Conservation (phyloP, 1,284 basidiomycete genomes). For the Peniophora sp. region DNA sequence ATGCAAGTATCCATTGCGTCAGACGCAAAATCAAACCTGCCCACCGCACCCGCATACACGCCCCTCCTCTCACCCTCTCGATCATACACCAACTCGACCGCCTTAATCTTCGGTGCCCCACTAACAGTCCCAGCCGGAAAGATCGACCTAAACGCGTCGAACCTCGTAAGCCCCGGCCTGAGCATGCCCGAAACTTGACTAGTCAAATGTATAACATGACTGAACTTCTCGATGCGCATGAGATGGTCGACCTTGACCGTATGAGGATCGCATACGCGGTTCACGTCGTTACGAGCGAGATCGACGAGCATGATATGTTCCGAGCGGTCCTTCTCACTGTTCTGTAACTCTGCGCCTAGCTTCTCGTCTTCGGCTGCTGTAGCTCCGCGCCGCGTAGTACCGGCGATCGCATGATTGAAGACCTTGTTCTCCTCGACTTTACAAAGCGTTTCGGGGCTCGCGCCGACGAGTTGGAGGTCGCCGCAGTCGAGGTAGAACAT, state of each 20-base stretch:
- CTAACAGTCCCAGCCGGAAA: conserved; percentile 99
- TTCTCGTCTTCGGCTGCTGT: conserved; percentile 83
- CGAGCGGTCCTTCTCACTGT: conserved; percentile 91
- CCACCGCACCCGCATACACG: conserved; percentile 96
- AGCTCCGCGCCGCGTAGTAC: conserved; percentile 86
- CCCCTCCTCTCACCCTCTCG: conserved; percentile 89
- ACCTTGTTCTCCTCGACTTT: conserved; percentile 92
- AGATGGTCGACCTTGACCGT: conserved; percentile 96
- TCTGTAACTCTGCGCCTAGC: conserved; percentile 67
- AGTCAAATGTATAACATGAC: conserved; percentile 97
- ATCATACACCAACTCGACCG: conserved; percentile 87
- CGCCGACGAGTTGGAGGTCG: conserved; percentile 90
- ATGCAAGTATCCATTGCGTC: conserved; percentile 99
- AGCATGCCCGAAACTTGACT: conserved; percentile 90
- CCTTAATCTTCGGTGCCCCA: conserved; percentile 98
- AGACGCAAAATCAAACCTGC: conserved; percentile 92
- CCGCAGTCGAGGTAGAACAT: conserved; percentile 99
- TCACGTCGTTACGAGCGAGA: conserved; percentile 98
- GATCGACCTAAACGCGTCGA: conserved; percentile 98
- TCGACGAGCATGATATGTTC: conserved; percentile 99
- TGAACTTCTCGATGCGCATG: conserved; percentile 94
- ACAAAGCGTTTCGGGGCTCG: conserved; percentile 96
- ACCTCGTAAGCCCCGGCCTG: conserved; percentile 80
- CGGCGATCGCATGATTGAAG: conserved; percentile 97
- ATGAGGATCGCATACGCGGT: conserved; percentile 91